Evolutionary conservation across 495 filamentous ascomycete genomes (phyloP).

Genomic region (Cenococcum geophilum): DNA sequence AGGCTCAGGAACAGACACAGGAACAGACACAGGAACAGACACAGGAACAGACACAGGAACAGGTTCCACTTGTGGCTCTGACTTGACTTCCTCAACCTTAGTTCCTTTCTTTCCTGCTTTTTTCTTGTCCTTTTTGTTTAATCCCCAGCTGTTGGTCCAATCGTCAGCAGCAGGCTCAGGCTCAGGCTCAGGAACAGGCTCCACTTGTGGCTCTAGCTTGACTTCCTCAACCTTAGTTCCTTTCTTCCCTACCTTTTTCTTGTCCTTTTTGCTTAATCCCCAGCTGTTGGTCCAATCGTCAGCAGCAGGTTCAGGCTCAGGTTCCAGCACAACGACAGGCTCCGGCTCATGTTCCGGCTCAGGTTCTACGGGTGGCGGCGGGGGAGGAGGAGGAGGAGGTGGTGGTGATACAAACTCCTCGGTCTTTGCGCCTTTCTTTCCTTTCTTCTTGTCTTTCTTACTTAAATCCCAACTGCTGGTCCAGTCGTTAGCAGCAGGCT

Average conservation of each 20-base stretch:
- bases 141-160: background rate
- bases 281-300: background rate
- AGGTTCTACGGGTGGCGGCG: background rate
- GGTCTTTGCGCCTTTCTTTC: slow-evolving; percentile 36
- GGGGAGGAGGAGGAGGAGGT: background rate
- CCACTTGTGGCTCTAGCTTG: background rate
- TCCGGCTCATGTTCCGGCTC: background rate
- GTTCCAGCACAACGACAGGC: background rate
- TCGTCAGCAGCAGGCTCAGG: background rate
- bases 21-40: too few relatives aligned
- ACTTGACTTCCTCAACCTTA: background rate
- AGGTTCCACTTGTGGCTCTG: background rate
- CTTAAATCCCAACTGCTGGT: too few relatives aligned
- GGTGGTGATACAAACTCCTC: slow-evolving; percentile 17
- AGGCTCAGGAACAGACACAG: background rate
- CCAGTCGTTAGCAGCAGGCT: too few relatives aligned
- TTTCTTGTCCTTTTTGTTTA: background rate
- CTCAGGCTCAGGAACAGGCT: background rate
- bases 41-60: background rate
- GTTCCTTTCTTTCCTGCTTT: background rate
- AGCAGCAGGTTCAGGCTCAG: background rate
- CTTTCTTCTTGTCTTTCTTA: slow-evolving; percentile 32
- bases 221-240: background rate
- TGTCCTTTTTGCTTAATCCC: background rate
- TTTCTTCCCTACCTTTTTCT: slow-evolving; percentile 7